Base-by-base conservation (phyloP, 2,329 filamentous ascomycete species). In the Colletotrichum sp. region DNA sequence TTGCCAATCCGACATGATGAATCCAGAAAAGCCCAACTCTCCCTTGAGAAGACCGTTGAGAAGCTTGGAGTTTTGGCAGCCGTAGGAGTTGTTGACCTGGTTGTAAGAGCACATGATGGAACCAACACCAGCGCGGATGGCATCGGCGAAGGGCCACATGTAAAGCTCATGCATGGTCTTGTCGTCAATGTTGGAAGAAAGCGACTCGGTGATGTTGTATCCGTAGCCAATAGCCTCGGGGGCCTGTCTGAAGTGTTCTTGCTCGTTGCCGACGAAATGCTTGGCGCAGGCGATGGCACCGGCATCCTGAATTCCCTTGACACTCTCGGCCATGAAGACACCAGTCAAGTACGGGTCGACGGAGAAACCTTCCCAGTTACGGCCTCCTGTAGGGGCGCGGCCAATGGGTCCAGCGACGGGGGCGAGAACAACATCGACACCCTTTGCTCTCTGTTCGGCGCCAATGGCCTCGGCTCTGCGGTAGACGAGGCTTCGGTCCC, bases 261-360 rank as follows among this genome's bases (percentile, higher is more conserved):
- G 95, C 85, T 95, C 94, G 80, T 96, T 95, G 65, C 86, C 90
- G 75, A 95, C 91, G 82, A 88, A 94, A 82, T 96, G 94, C 88
- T 96, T 96, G 63, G 94, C 93, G 80, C 94, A 96, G 76, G 96
- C 95, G 85, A 98, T 94, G 69, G 96, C 91, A 82, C 95, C 95
- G 16, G 93, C 92, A 81, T 93, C 91, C 83, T 96, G 96, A 60
- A 98, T 96, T 76, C 96, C 96, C 82, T 91, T 90, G 76, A 98
- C 90, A 2, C 93, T 95, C 82, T 94, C 89, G 49, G 92, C 92
- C 79, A 96, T 93, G 70, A 92, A 92, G 77, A 93, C 87, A 68
- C 94, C 96, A 68, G 95, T 93, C 68, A 95, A 86, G 68, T 94
- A 94, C 4, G 95, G 95, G 79, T 97, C 95, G 9, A 93, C 90